Evolutionary conservation across 805 yeast genomes (phyloP).

Genomic region (Kazachstania martiniae): DNA sequence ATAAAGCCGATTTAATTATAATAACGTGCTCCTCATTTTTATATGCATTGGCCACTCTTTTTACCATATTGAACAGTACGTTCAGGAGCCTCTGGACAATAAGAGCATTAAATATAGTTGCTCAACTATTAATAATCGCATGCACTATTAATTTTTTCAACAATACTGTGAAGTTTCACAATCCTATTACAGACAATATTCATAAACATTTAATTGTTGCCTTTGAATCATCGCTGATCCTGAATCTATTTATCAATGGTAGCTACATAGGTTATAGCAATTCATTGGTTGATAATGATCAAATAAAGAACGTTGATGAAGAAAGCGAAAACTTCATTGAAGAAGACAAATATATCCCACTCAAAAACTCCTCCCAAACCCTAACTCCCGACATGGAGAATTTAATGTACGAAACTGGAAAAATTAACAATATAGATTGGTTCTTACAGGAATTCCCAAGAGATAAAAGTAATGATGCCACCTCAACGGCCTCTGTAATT

Average conservation of each 20-base stretch:
- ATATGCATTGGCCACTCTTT: slow-evolving; percentile 11
- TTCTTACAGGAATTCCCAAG: slow-evolving; percentile 1
- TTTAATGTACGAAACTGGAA: background rate
- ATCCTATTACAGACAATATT: slow-evolving; percentile 1
- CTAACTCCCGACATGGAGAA: slow-evolving; percentile 22
- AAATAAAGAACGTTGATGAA: slow-evolving; percentile 2
- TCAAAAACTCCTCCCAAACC: slow-evolving; percentile 27
- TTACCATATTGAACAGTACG: too few species aligned
- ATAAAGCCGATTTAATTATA: slow-evolving; percentile 14
- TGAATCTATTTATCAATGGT: slow-evolving; percentile 16
- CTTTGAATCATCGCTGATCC: slow-evolving; percentile 13
- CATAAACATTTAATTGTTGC: slow-evolving; percentile 10
- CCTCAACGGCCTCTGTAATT: slow-evolving; percentile 20
- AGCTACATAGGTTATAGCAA: slow-evolving; percentile 7
- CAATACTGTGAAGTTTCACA: slow-evolving; percentile 4
- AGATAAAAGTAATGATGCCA: slow-evolving; percentile 9
- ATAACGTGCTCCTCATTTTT: slow-evolving; percentile 17
- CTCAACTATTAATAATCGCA: slow-evolving; percentile 13
- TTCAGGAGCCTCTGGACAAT: too few species aligned
- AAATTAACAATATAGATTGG: slow-evolving; percentile 1
- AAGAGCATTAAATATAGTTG: slow-evolving; percentile 2
- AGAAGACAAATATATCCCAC: slow-evolving; percentile 14
- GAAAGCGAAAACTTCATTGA: slow-evolving; percentile 1
- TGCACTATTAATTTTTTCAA: slow-evolving; percentile 15
- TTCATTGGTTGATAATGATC: slow-evolving; percentile 1